Evolutionary conservation across 2,329 filamentous ascomycete species (phyloP), one percentile per base, ranked within the genome.

Genomic region (Alternaria ethzedia): DNA sequence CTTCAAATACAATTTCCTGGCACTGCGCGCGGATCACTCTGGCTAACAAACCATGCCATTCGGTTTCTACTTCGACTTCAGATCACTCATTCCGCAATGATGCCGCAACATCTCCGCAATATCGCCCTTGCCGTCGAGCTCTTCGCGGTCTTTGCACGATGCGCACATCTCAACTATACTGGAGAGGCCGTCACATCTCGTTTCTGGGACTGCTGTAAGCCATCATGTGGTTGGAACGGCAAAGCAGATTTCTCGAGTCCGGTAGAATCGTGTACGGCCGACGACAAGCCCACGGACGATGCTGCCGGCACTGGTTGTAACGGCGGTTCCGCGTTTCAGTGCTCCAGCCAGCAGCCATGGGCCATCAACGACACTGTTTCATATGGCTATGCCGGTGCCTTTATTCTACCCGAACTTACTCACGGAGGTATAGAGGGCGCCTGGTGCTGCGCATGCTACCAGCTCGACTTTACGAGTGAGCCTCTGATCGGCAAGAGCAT

Each of bases 401-500:
- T 81, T 54, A 83, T 91, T 66, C 64, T 73, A 76, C 63, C 71
- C 13, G 61, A 66, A 8, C 51, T 77, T 44, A 71, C 68, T 2
- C 62, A 62, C 3, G 87, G 69, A 36, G 83, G 84, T 44, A 84
- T 81, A 3, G 89, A 91, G 76, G 79, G 82, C 1, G 83, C 79
- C n/a, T 90, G 88, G 86, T 91, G 89, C 80, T 91, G 89, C 74
- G 86, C 84, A 54, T 90, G 88, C 78, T 90, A 89, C 72, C 83
- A 86, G 77, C 79, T 89, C 59, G 87, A 86, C 12, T 88, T 89
- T 72, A 88, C 86, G 11, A 84, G 82, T 45, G 85, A 85, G 6
- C 78, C 84, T 6, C 83, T 87, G 20, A 78, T 81, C 25, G 87
- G 88, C 57, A 90, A 90, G 80, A 86, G 83, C 62, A 88, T 90